These are phyloP conservation scores for Mitragyna speciosa DNA, from an alignment of 257 asterid genomes.

Conservation along the genomic window DNA sequence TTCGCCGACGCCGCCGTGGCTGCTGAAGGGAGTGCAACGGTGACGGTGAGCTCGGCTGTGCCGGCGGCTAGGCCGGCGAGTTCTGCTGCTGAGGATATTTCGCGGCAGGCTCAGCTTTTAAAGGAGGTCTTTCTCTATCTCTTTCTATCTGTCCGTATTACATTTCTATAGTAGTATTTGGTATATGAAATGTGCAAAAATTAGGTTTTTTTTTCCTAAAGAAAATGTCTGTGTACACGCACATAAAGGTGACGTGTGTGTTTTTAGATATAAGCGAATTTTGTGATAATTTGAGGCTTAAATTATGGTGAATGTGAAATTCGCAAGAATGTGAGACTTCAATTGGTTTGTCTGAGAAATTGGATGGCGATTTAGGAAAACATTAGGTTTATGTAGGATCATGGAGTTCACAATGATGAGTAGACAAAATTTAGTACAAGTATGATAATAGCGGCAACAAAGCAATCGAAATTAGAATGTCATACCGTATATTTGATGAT, in stretches of 20 bases:
- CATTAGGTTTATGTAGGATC: background rate
- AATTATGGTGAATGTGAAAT: background rate
- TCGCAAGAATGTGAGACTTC: background rate
- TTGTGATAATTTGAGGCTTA: background rate
- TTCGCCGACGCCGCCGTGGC: conserved; percentile 32
- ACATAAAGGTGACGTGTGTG: background rate
- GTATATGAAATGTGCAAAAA: background rate
- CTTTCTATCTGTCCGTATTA: background rate
- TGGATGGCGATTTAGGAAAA: background rate
- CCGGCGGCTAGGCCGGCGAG: conserved; percentile 30
- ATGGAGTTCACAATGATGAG: background rate
- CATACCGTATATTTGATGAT: no score
- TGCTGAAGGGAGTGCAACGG: conserved; percentile 15
- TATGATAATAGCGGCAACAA: background rate
- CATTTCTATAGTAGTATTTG: background rate
- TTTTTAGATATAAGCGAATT: background rate
- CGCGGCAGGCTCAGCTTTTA: conserved; percentile 64
- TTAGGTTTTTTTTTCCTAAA: background rate
- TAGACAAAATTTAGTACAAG: background rate
- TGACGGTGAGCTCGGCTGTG: conserved; percentile 50
- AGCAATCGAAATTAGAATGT: background rate
- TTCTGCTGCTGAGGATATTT: conserved; percentile 46
- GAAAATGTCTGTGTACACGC: background rate
- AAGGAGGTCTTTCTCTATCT: conserved; percentile 53
- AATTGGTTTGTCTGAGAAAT: background rate